Evolutionary conservation across 352 stramenopile genomes (phyloP).

Genomic region (Globisporangium barbulae): DNA sequence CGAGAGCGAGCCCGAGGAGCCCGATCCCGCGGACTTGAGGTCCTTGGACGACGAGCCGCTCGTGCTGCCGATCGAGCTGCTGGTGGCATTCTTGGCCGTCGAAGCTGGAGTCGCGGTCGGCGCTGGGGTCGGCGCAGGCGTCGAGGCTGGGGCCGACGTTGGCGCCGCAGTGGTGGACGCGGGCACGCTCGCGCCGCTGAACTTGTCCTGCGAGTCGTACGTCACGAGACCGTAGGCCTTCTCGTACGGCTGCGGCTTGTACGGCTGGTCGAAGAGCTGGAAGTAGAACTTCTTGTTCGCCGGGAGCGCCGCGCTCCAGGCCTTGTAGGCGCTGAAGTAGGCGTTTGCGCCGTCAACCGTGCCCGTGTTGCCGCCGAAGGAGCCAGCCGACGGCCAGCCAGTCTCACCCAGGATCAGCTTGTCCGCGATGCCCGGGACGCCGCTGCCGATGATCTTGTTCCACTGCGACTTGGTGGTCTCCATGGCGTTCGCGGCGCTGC

Average conservation of each 20-base stretch:
- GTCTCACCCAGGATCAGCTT: slow-evolving; percentile 58
- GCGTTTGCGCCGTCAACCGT: slow-evolving; percentile 26
- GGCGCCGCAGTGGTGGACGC: slow-evolving; percentile 19
- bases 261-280: slow-evolving; percentile 69
- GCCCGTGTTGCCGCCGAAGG: slow-evolving; percentile 32
- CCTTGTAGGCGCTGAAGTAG: slow-evolving; percentile 64
- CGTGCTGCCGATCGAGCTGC: not conserved
- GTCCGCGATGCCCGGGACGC: slow-evolving; percentile 21
- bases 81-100: slow-evolving; percentile 5
- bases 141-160: slow-evolving; percentile 8
- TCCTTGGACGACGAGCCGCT: slow-evolving; percentile 4
- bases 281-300: slow-evolving; percentile 69
- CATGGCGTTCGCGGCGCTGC: slow-evolving; percentile 28
- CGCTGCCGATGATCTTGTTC: slow-evolving; percentile 38
- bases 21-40: slow-evolving; percentile 12
- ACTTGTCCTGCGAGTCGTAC: slow-evolving; percentile 48
- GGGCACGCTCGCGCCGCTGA: slow-evolving; percentile 28
- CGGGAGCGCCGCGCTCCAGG: slow-evolving; percentile 40
- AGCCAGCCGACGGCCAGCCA: slow-evolving; percentile 44
- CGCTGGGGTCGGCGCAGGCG: slow-evolving; percentile 4
- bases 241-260: slow-evolving; percentile 41
- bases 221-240: slow-evolving; percentile 49
- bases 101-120: slow-evolving; percentile 12
- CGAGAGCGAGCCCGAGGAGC: slow-evolving; percentile 11
- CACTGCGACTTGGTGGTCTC: slow-evolving; percentile 48